Percentiles rank a stretch among this genome's conserved stretches.
Conservation (phyloP, 257 asterid genomes). For the Ehretia macrophylla region DNA sequence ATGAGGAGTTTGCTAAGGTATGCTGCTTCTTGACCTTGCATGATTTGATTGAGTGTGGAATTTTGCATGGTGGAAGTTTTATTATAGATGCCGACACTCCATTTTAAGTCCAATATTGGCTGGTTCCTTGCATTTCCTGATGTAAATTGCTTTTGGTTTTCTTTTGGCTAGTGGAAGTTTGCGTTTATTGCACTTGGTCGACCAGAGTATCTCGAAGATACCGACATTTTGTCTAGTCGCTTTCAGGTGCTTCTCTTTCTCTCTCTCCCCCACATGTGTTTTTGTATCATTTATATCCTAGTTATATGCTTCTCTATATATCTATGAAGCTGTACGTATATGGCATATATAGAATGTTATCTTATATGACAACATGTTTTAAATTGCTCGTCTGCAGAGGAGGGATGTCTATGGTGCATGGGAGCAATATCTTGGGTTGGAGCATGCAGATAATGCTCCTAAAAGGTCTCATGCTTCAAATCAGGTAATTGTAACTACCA, state of each 20-base stretch:
- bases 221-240: conserved; percentile 41
- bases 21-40: background rate
- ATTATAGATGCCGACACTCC: background rate
- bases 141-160: background rate
- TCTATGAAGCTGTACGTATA: too few relatives aligned
- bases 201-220: conserved; percentile 51
- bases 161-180: conserved; percentile 54
- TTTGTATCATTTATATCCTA: conserved; percentile 5
- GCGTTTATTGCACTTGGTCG: conserved; percentile 46
- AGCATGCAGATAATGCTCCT: conserved; percentile 44
- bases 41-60: background rate
- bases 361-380: background rate
- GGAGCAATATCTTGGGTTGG: conserved; percentile 66
- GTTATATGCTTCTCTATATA: background rate
- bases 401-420: conserved; percentile 34
- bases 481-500: conserved; percentile 31
- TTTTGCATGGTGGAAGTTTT: background rate
- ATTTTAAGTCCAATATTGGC: conserved; percentile 3
- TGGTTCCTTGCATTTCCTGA: background rate
- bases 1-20: conserved; percentile 54
- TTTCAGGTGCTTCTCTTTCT: conserved; percentile 38
- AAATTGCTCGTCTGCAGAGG: conserved; percentile 25
- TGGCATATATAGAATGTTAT: too few relatives aligned
- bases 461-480: conserved; percentile 37
- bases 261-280: too few relatives aligned